A percentile compares a stretch with the other conserved stretches of the same genome.
Conservation (phyloP, 306 rosid species). For the Casuarina cunninghamiana region DNA sequence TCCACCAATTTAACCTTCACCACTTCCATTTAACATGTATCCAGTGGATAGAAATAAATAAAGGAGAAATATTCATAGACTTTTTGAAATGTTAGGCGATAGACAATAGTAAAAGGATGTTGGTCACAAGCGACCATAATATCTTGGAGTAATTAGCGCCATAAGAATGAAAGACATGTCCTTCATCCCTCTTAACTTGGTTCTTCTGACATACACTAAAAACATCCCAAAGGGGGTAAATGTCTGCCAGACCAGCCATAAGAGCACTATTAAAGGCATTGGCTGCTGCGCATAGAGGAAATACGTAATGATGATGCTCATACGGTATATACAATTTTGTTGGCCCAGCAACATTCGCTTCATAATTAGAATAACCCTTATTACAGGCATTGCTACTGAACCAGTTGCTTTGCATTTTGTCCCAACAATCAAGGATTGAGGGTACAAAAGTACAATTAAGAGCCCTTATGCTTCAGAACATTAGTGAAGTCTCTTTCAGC, state of each 20-base stretch:
- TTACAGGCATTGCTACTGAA: no score
- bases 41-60: neutral
- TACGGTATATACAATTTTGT: no score
- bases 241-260: neutral
- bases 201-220: neutral
- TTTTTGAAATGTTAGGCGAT: neutral
- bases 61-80: neutral
- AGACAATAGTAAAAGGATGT: neutral
- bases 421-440: neutral
- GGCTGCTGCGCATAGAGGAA: neutral
- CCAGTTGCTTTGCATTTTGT: no score
- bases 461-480: neutral
- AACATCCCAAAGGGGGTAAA: neutral
- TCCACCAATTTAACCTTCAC: neutral
- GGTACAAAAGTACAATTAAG: neutral
- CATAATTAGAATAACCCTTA: no score
- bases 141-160: neutral
- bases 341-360: no score
- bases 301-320: neutral
- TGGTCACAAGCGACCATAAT: neutral
- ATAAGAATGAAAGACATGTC: neutral
- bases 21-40: neutral
- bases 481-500: neutral
- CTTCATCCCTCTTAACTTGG: neutral
- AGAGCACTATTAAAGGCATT: conserved; percentile 1